Percentiles rank a stretch among this genome's conserved stretches.
These are phyloP conservation scores for Aspergillus puulaauensis DNA, from an alignment of 2,329 filamentous ascomycete species.

Conservation along the genomic window DNA sequence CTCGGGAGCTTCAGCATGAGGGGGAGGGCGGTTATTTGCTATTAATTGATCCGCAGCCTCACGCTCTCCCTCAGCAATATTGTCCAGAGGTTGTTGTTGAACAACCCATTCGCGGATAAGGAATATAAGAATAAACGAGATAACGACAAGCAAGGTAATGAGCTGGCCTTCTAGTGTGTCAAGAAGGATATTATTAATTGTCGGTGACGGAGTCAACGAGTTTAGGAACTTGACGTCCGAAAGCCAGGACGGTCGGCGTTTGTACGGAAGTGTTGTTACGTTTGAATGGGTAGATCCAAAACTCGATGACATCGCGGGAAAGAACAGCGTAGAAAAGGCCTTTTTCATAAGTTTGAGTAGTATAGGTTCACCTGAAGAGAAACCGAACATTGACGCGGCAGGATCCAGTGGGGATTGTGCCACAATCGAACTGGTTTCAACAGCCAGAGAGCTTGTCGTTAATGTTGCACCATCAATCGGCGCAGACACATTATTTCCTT, in stretches of 20 bases:
- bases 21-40: slow-evolving; percentile 36
- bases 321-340: slow-evolving; percentile 36
- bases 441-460: slow-evolving; percentile 23
- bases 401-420: slow-evolving; percentile 34
- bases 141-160: slow-evolving; percentile 86
- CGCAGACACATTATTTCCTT: slow-evolving; percentile 22
- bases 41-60: slow-evolving; percentile 52
- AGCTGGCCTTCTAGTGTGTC: slow-evolving; percentile 88
- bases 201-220: slow-evolving; percentile 63
- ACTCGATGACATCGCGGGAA: slow-evolving; percentile 30
- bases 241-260: slow-evolving; percentile 50
- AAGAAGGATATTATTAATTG: slow-evolving; percentile 75
- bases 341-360: slow-evolving; percentile 49
- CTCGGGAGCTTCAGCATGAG: slow-evolving; percentile 17
- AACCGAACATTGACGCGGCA: slow-evolving; percentile 42
- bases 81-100: slow-evolving; percentile 91
- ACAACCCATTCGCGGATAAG: slow-evolving; percentile 97
- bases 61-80: slow-evolving; percentile 63
- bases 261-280: slow-evolving; percentile 24
- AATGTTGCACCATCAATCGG: slow-evolving; percentile 20
- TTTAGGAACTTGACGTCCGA: slow-evolving; percentile 59
- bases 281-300: slow-evolving; percentile 28
- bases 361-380: slow-evolving; percentile 45
- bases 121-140: slow-evolving; percentile 95
- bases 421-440: slow-evolving; percentile 25